These are phyloP conservation scores for Chlorociboria aeruginascens DNA, from an alignment of 495 filamentous ascomycete species.

Conservation along the genomic window DNA sequence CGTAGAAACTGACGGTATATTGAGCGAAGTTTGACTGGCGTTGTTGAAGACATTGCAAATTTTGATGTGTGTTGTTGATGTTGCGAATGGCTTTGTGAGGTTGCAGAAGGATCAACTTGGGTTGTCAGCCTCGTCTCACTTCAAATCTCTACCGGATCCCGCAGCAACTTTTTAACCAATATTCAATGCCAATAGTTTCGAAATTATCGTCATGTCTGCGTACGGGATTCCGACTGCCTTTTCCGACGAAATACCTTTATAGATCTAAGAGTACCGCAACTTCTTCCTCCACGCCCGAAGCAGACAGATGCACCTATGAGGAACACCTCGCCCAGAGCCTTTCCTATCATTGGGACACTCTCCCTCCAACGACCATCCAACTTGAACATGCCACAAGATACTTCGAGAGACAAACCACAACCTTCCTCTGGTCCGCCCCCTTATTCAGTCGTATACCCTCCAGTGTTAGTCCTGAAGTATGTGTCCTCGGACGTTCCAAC, in stretches of 20 bases:
- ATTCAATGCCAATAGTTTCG: not conserved
- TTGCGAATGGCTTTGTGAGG: not conserved
- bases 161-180: not conserved
- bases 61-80: constrained; percentile 1
- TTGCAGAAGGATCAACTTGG: not conserved
- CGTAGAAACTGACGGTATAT: constrained; percentile 85
- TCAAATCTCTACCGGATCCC: no score
- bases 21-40: constrained; percentile 45
- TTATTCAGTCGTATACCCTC: constrained; percentile 57
- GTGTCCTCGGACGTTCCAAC: constrained; percentile 65
- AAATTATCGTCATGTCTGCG: constrained; percentile 2
- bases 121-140: no score
- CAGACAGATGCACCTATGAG: not conserved
- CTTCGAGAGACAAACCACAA: constrained; percentile 49
- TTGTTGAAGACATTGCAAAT: constrained; percentile 18
- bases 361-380: constrained; percentile 39
- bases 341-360: constrained; percentile 47
- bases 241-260: not conserved
- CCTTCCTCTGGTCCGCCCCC: constrained; percentile 56
- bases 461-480: constrained; percentile 47
- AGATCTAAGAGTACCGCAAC: not conserved
- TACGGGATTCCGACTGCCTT: not conserved
- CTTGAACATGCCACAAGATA: constrained; percentile 44
- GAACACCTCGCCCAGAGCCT: constrained; percentile 15
- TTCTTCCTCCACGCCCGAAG: not conserved